Evolutionary conservation across 768 basidiomycete genomes (phyloP).

Genomic region (Kwoniella sp.): DNA sequence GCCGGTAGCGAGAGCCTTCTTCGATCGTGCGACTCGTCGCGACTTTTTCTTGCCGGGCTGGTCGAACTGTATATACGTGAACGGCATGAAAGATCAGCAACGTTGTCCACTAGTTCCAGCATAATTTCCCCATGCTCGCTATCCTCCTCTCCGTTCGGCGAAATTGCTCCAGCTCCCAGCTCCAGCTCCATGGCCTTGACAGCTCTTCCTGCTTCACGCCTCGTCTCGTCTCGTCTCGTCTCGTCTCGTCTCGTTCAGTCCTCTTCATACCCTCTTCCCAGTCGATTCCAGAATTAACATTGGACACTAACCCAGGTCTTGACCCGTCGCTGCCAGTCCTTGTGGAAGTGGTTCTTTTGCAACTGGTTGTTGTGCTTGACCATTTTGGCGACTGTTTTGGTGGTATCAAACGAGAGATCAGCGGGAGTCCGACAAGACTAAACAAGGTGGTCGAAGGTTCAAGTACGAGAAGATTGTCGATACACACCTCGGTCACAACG

Average conservation of each 20-base stretch:
- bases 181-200: no score
- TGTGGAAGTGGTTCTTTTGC: slow-evolving; percentile 62
- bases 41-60: slow-evolving; percentile 97
- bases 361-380: slow-evolving; percentile 56
- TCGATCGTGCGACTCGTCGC: slow-evolving; percentile 86
- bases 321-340: slow-evolving; percentile 82
- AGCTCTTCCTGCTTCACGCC: not conserved
- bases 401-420: not conserved
- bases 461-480: not conserved
- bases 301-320: slow-evolving; percentile 50
- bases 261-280: no score
- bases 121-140: slow-evolving; percentile 57
- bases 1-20: slow-evolving; percentile 85
- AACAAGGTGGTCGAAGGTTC: not conserved
- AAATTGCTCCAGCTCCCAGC: not conserved
- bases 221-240: not conserved
- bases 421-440: not conserved
- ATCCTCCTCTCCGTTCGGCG: not conserved
- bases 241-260: not conserved
- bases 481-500: slow-evolving; percentile 24
- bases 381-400: slow-evolving; percentile 27
- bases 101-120: not conserved
- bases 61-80: slow-evolving; percentile 91
- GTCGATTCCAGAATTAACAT: no score
- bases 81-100: slow-evolving; percentile 51